phyloP scores from a whole-genome alignment of 2,329 filamentous ascomycete species.

The Gnomoniopsis smithogilvyi region DNA sequence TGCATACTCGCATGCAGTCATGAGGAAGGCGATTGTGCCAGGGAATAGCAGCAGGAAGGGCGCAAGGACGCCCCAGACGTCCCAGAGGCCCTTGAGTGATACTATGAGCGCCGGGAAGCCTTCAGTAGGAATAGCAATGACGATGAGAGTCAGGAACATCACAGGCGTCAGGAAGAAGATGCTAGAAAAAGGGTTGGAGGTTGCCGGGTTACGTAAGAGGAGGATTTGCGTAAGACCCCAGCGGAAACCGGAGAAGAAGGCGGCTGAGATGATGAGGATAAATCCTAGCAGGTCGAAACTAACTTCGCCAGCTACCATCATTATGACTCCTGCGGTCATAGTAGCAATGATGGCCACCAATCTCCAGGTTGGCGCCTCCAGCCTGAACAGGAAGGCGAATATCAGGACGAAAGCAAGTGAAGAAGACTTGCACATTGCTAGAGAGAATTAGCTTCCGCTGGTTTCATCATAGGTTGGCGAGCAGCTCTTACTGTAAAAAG shows the following conservation, averaged over 20 bases:
- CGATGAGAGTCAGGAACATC: conserved; percentile 83
- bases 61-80: conserved; percentile 67
- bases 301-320: conserved; percentile 97
- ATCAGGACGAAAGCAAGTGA: conserved; percentile 91
- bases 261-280: conserved; percentile 85
- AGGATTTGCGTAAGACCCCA: conserved; percentile 99
- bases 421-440: conserved; percentile 97
- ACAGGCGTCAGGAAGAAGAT: conserved; percentile 97
- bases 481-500: conserved; percentile 74
- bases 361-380: conserved; percentile 83
- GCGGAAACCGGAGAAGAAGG: conserved; percentile 93
- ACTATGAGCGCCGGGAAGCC: conserved; percentile 66
- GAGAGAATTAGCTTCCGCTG: conserved; percentile 23
- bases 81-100: conserved; percentile 62
- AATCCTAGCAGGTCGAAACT: conserved; percentile 87
- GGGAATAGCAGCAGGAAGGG: conserved; percentile 82
- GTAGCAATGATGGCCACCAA: conserved; percentile 82
- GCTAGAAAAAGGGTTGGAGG: conserved; percentile 92
- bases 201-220: conserved; percentile 88
- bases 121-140: conserved; percentile 83
- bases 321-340: conserved; percentile 91
- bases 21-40: conserved; percentile 86
- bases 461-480: neutral
- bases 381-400: conserved; percentile 90
- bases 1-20: conserved; percentile 96